Conservation (phyloP, 2,329 filamentous ascomycete species). For the Aureobasidium sp. region DNA sequence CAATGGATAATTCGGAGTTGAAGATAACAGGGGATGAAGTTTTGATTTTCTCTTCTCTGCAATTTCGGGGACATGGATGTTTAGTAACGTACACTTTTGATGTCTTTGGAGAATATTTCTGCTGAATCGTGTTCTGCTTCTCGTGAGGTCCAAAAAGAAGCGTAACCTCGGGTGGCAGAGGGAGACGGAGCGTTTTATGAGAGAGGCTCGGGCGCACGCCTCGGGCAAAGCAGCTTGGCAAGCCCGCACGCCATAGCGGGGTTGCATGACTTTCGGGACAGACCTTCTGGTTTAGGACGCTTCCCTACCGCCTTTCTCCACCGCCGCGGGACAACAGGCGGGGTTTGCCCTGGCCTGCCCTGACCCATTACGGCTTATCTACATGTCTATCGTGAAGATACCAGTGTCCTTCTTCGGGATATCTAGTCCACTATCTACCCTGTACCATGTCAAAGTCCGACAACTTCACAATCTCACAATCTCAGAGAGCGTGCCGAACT, state of each 20-base stretch:
- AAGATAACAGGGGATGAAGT: background rate
- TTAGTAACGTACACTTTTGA: background rate
- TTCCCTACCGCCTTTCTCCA: background rate
- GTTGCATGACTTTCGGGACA: background rate
- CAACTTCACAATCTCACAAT: background rate
- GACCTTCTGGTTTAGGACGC: background rate
- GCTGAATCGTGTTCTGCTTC: background rate
- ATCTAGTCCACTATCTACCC: background rate
- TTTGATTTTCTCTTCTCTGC: constrained; percentile 4
- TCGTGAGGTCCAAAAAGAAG: background rate
- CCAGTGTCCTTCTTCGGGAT: background rate
- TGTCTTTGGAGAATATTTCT: background rate
- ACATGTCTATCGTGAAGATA: background rate
- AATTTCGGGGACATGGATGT: background rate
- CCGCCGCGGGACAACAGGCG: background rate
- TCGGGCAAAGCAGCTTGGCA: background rate
- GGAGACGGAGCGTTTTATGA: constrained; percentile 3
- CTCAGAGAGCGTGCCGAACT: background rate
- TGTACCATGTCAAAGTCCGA: background rate
- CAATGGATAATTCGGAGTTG: background rate
- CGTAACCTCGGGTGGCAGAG: background rate
- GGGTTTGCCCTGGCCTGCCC: background rate
- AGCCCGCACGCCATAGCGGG: constrained; percentile 5
- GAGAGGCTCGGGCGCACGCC: background rate
- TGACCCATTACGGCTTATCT: background rate